These are phyloP conservation scores for Helianthus annuus DNA, from an alignment of 129 eudicot genomes.

Conservation along the genomic window HanXRQr2.0-SUNRISE NC_035445.2:63560853-63561352, in stretches of 20 bases:
- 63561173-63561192: conserved; percentile 78
- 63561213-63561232: conserved; percentile 50
- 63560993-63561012: conserved; percentile 22
- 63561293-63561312: conserved; percentile 73
- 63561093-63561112: conserved; percentile 58
- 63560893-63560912: conserved; percentile 85
- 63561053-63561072: conserved; percentile 90
- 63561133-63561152: conserved; percentile 37
- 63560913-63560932: conserved; percentile 61
- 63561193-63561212: conserved; percentile 45
- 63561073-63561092: conserved; percentile 68
- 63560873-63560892: conserved; percentile 96
- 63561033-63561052: conserved; percentile 41
- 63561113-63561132: conserved; percentile 41
- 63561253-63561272: conserved; percentile 84
- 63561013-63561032: conserved; percentile 22
- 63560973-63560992: conserved; percentile 20
- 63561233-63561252: conserved; percentile 84
- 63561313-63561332: conserved; percentile 37
- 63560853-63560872: conserved; percentile 84
- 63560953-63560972: conserved; percentile 20
- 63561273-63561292: conserved; percentile 86
- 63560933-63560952: conserved; percentile 32
- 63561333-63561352: conserved; percentile 35
- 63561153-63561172: conserved; percentile 39